phyloP scores from a whole-genome alignment of 129 eudicot species.

The Logfia minima region DNA sequence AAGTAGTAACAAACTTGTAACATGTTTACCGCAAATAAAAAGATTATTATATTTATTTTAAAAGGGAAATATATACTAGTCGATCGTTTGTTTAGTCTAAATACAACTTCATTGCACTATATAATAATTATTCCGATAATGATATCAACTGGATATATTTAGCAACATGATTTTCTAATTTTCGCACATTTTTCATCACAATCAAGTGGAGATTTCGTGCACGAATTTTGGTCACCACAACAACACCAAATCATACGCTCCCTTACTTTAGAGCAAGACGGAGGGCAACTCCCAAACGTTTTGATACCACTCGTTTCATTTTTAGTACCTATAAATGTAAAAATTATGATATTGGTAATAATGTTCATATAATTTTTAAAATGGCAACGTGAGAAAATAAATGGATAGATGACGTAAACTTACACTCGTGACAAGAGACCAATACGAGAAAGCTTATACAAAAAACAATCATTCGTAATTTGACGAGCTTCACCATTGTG shows the following conservation, averaged over 20 bases:
- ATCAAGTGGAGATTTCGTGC: background rate
- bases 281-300: conserved; percentile 2
- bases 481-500: conserved; percentile 9
- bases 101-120: no score
- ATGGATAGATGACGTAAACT: background rate
- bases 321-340: conserved; percentile 4
- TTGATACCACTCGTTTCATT: background rate
- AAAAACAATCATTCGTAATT: background rate
- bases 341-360: background rate
- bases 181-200: background rate
- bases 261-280: conserved; percentile 12
- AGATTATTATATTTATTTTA: no score
- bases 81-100: background rate
- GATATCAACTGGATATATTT: background rate
- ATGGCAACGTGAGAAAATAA: background rate
- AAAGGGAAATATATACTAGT: no score
- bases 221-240: conserved; percentile 3
- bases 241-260: conserved; percentile 6
- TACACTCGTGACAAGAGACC: background rate
- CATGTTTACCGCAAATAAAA: background rate
- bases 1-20: no score
- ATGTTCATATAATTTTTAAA: background rate
- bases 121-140: background rate
- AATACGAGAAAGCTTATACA: background rate
- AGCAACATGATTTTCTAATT: conserved; percentile 15